Evolutionary conservation across 1,139 yeast genomes (phyloP), one percentile per base, ranked within the genome.

Genomic region (Eremothecium sinecaudum): DNA sequence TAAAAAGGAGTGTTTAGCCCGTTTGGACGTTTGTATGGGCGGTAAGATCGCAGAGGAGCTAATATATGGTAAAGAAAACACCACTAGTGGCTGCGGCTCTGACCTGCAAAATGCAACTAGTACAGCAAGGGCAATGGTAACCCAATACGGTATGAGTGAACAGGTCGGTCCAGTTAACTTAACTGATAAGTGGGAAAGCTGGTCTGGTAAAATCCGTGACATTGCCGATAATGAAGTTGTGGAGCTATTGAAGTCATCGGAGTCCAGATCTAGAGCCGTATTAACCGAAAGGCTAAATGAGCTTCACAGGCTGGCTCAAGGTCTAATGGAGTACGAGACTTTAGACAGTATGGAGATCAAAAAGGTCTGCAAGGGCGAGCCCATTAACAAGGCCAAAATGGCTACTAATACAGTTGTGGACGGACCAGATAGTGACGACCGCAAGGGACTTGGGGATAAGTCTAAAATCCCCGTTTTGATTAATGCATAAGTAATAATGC

Each of bases 11-110:
- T 82, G 95, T 56, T 68, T 80, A 45, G 96, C 98, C 0, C 68
- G 94, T 45, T 64, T 90, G 46, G 98, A 90, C 58, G 98, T 90
- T 34, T 86, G 95, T 58, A 90, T 90, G 98, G 99, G 98, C 41
- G 99, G 99, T 42, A 87, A 87, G 59, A 78, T 87, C 41, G 98
- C 98, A 20, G 99, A 90, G 64, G 96, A 87, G 58, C 67, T 84
- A 68, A 70, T 82, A 31, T 83, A 83, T 54, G 98, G 98, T 2
- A 71, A 76, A 31, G 95, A 84, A 38, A 83, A 87, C 54, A 94
- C 92, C 12, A 90, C 98, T 1, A 75, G 90, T 47, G 96, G 96
- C 6, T 87, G 97, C 63, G 80, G 94, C 1, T 79, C 92, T 11
- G 99, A 90, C 61, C 70, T 90, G 48, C 73, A 81, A 44, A 76